Conservation (phyloP, 768 basidiomycete species). For the Termitomyces sp. region DNA sequence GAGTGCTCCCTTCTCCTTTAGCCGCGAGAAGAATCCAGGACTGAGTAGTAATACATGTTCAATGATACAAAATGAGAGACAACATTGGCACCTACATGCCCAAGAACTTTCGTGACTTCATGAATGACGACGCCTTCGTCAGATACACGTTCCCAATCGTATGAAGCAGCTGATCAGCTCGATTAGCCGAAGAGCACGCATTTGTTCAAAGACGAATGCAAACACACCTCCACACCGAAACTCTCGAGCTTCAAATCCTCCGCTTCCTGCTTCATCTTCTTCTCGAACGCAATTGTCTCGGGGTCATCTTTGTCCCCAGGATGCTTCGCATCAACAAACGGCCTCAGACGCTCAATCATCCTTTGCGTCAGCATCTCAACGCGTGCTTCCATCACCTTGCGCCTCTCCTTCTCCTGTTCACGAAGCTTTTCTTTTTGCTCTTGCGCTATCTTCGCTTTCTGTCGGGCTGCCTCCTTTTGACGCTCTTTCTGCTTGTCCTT, state of each 20-base stretch:
- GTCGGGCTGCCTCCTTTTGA: slow-evolving; percentile 37
- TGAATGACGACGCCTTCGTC: slow-evolving; percentile 86
- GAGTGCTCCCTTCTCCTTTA: slow-evolving; percentile 92
- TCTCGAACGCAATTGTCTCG: slow-evolving; percentile 78
- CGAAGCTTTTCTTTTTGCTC: slow-evolving; percentile 86
- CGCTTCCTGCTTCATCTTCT: slow-evolving; percentile 75
- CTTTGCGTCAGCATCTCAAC: slow-evolving; percentile 73
- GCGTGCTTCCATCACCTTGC: slow-evolving; percentile 75
- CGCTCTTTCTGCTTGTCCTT: slow-evolving; percentile 38
- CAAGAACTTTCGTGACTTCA: slow-evolving; percentile 89
- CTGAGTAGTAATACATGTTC: slow-evolving; percentile 28
- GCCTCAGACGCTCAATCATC: slow-evolving; percentile 79
- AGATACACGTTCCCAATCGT: slow-evolving; percentile 91
- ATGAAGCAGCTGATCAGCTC: slow-evolving; percentile 67
- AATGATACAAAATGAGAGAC: background rate
- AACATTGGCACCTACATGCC: slow-evolving; percentile 62
- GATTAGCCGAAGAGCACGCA: background rate
- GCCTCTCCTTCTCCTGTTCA: slow-evolving; percentile 78
- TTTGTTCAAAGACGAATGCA: background rate
- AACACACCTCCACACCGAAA: slow-evolving; percentile 88
- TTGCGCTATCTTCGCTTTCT: slow-evolving; percentile 55
- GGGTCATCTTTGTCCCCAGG: slow-evolving; percentile 80
- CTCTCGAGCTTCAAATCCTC: slow-evolving; percentile 96
- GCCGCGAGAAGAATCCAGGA: slow-evolving; percentile 86
- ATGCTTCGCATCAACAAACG: slow-evolving; percentile 86